Percentiles rank a stretch among this genome's conserved stretches.
These are phyloP conservation scores for Schizophyllum amplum DNA, from an alignment of 1,284 basidiomycete genomes.

Conservation along the genomic window DNA sequence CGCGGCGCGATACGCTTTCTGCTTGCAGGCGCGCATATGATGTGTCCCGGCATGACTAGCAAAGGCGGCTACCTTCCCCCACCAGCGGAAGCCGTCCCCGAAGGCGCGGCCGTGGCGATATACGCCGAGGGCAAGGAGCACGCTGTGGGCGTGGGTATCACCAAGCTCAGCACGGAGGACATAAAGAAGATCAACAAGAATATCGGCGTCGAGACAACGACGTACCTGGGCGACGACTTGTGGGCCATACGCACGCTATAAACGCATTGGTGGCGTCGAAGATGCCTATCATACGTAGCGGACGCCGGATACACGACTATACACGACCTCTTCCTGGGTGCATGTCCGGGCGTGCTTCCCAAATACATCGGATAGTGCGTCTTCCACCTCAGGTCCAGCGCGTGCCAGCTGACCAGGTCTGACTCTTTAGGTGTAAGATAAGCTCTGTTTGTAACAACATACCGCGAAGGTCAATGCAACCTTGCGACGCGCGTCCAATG, in stretches of 20 bases:
- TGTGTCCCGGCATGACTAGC: constrained; percentile 95
- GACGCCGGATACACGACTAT: too few relatives aligned
- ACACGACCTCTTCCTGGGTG: neutral
- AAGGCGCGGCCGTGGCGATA: constrained; percentile 76
- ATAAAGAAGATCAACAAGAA: constrained; percentile 88
- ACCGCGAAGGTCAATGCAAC: too few relatives aligned
- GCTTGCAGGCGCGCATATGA: constrained; percentile 90
- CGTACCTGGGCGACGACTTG: constrained; percentile 85
- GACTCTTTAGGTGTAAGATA: neutral
- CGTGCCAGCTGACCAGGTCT: neutral
- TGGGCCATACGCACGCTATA: constrained; percentile 73
- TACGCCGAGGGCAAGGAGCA: constrained; percentile 96
- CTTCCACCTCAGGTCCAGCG: neutral
- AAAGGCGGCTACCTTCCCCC: constrained; percentile 85
- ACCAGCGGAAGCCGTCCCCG: constrained; percentile 57
- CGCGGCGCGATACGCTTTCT: constrained; percentile 97
- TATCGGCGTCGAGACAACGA: constrained; percentile 82
- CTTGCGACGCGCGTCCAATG: neutral
- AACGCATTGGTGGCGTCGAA: neutral
- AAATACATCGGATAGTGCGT: neutral
- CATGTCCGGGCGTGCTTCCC: neutral
- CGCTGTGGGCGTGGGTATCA: constrained; percentile 82
- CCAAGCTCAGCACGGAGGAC: constrained; percentile 81
- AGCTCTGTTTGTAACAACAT: neutral
- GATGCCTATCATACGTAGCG: neutral